Conservation (phyloP, 2,329 filamentous ascomycete species). For the Aspergillus clavatus region DNA sequence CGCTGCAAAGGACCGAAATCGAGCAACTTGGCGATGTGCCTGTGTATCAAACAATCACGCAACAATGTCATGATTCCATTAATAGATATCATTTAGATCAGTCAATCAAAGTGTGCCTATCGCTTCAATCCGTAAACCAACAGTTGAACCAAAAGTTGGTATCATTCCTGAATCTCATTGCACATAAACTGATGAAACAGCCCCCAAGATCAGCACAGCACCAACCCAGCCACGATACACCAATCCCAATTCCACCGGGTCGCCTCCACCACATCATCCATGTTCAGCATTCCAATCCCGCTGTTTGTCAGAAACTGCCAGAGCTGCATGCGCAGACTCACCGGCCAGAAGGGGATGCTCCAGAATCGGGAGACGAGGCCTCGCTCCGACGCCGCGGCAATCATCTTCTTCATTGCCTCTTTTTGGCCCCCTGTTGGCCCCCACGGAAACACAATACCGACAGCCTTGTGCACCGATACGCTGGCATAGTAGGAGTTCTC, state of each 20-base stretch:
- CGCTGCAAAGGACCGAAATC: no score
- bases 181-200: neutral
- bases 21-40: no score
- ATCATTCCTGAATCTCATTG: neutral
- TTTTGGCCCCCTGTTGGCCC: neutral
- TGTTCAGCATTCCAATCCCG: conserved; percentile 3
- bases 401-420: neutral
- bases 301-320: conserved; percentile 3
- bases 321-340: conserved; percentile 3
- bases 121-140: no score
- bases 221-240: neutral
- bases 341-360: conserved; percentile 1
- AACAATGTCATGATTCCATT: no score
- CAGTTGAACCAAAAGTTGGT: neutral
- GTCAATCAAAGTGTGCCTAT: no score
- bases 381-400: neutral
- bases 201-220: neutral
- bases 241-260: neutral
- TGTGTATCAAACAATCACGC: no score
- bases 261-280: neutral
- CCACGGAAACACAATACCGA: neutral
- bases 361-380: neutral
- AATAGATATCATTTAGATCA: no score
- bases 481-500: neutral
- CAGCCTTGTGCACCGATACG: neutral